Conservation (phyloP, 164 flowering plant species). For the Liquidambar formosana region DNA sequence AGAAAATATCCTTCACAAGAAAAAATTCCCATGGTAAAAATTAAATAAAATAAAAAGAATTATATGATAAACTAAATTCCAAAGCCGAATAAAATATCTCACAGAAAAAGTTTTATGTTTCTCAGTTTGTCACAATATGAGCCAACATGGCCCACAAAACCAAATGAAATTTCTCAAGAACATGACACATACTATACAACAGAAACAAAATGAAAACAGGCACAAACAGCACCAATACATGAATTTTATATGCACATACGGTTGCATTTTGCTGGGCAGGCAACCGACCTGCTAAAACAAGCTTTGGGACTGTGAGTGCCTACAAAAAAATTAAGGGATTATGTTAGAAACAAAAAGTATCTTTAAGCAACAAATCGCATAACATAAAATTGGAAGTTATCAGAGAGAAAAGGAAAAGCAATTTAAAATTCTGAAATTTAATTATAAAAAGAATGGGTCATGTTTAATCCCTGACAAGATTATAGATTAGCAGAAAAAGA, state of each 20-base stretch:
- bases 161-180: not conserved
- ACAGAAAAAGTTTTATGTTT: not conserved
- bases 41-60: not conserved
- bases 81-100: not conserved
- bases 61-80: not conserved
- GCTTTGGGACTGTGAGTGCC: constrained; percentile 91
- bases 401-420: not conserved
- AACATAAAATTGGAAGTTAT: not conserved
- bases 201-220: not conserved
- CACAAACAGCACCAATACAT: not conserved
- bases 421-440: not conserved
- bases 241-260: constrained; percentile 44
- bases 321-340: constrained; percentile 28
- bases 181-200: not conserved
- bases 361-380: not conserved
- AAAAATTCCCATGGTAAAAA: not conserved
- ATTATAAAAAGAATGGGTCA: too few species aligned
- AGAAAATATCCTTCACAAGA: not conserved
- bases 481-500: not conserved
- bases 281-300: constrained; percentile 92
- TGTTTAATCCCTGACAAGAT: not conserved
- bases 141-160: not conserved
- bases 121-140: not conserved
- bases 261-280: constrained; percentile 99
- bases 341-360: constrained; percentile 1